These are phyloP conservation scores for Zalaria sp. DNA, from an alignment of 2,329 filamentous ascomycete species.

Conservation along the genomic window DNA sequence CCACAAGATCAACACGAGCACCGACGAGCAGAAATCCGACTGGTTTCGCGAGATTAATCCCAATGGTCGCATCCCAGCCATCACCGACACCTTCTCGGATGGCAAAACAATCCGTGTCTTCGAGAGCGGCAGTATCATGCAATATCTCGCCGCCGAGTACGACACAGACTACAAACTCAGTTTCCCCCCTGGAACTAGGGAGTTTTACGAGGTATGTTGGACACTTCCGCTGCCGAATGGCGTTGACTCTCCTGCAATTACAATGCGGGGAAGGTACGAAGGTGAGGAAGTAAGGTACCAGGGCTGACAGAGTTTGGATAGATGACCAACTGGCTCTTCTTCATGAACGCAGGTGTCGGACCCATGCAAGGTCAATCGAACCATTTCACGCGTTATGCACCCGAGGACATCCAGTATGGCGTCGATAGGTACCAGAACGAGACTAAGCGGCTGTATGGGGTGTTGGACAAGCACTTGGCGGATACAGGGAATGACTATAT, in stretches of 20 bases:
- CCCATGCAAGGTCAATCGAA: conserved; percentile 50
- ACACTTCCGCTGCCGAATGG: no score
- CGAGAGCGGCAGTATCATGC: conserved; percentile 68
- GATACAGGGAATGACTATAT: conserved; percentile 36
- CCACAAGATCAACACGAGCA: conserved; percentile 54
- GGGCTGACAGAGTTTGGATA: conserved; percentile 19
- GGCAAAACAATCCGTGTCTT: conserved; percentile 64
- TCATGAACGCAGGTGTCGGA: conserved; percentile 54
- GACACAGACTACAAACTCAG: conserved; percentile 72
- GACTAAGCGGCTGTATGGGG: conserved; percentile 65
- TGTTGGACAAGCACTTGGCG: conserved; percentile 57
- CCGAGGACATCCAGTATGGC: conserved; percentile 69
- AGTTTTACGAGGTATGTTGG: conserved; percentile 45
- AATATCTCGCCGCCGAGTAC: conserved; percentile 72
- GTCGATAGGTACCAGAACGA: conserved; percentile 74
- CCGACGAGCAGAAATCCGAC: conserved; percentile 67
- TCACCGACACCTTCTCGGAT: conserved; percentile 66
- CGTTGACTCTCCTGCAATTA: no score
- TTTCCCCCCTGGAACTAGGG: conserved; percentile 56
- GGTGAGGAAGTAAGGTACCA: no score
- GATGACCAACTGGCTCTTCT: conserved; percentile 59
- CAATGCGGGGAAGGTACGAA: no score
- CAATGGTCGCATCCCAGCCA: conserved; percentile 78
- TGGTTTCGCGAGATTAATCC: conserved; percentile 91
- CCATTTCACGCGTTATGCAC: conserved; percentile 72